These are phyloP conservation scores for Saitozyma sp. DNA, from an alignment of 768 basidiomycete species.

Conservation along the genomic window DNA sequence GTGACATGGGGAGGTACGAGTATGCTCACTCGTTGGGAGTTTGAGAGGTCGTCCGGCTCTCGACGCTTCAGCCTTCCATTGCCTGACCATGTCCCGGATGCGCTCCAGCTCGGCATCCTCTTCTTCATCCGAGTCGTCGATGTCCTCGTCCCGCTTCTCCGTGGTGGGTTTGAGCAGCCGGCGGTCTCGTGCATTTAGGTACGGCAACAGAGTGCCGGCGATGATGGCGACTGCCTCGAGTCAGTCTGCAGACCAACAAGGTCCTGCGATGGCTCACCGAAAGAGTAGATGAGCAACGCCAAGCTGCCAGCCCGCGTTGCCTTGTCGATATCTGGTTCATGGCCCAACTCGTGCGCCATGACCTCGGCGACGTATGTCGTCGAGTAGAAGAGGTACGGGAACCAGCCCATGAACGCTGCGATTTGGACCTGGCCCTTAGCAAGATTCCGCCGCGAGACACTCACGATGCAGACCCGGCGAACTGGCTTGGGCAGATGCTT, in stretches of 20 bases:
- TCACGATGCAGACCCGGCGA: constrained; percentile 70
- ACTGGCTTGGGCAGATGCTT: constrained; percentile 77
- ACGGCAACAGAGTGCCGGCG: constrained; percentile 77
- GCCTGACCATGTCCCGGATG: constrained; percentile 67
- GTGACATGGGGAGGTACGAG: background rate
- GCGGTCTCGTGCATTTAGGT: constrained; percentile 76
- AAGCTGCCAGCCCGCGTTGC: constrained; percentile 83
- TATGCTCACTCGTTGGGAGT: constrained; percentile 64
- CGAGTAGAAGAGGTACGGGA: constrained; percentile 86
- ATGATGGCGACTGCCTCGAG: constrained; percentile 69
- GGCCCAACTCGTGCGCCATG: constrained; percentile 75
- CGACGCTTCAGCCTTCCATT: constrained; percentile 84
- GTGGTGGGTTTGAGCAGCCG: constrained; percentile 65
- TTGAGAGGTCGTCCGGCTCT: constrained; percentile 70
- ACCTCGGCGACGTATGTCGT: constrained; percentile 93
- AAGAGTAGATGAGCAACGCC: constrained; percentile 85
- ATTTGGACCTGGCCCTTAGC: constrained; percentile 68
- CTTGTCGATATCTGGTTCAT: constrained; percentile 76
- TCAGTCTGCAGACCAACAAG: background rate
- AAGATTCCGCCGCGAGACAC: background rate
- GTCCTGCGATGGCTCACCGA: constrained; percentile 60
- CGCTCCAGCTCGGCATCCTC: constrained; percentile 73
- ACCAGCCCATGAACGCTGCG: constrained; percentile 98
- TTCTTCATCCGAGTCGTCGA: constrained; percentile 62
- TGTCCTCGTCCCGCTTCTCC: constrained; percentile 54